Conservation (phyloP, 1,284 basidiomycete genomes). For the Irpex sp. region DNA sequence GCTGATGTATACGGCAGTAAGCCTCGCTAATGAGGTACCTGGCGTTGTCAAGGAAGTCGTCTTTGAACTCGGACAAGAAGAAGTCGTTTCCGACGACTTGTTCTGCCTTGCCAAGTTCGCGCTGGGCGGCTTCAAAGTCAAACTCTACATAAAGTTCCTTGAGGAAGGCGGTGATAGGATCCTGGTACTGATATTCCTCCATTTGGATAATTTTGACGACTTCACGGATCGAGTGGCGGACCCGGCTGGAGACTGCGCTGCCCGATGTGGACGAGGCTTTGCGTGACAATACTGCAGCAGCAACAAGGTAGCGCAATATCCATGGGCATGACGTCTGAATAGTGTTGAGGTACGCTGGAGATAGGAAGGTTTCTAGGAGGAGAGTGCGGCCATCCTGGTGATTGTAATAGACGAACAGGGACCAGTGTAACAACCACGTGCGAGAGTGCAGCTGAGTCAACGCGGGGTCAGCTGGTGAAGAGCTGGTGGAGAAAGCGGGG, state of each 20-base stretch:
- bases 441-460: constrained; percentile 89
- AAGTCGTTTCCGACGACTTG: constrained; percentile 89
- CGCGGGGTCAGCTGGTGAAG: constrained; percentile 48
- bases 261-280: constrained; percentile 45
- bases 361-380: constrained; percentile 94
- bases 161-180: constrained; percentile 92
- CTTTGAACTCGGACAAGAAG: constrained; percentile 87
- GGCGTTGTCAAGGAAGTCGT: constrained; percentile 95
- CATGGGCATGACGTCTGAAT: constrained; percentile 96
- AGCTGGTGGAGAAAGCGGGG: constrained; percentile 40
- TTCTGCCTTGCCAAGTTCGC: constrained; percentile 78
- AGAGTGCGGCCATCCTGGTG: constrained; percentile 90
- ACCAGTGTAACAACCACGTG: constrained; percentile 98
- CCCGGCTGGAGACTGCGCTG: constrained; percentile 57
- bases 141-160: constrained; percentile 93
- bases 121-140: constrained; percentile 87
- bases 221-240: constrained; percentile 83
- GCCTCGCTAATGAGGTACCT: constrained; percentile 95
- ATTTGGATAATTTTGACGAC: constrained; percentile 89
- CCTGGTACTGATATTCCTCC: constrained; percentile 93
- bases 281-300: constrained; percentile 89
- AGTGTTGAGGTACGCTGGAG: constrained; percentile 95
- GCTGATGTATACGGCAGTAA: constrained; percentile 96
- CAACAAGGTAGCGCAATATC: constrained; percentile 92
- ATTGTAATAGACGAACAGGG: constrained; percentile 98